Evolutionary conservation across 495 filamentous ascomycete species (phyloP), one percentile per base, ranked within the genome.

Genomic region (Cryomyces minteri): DNA sequence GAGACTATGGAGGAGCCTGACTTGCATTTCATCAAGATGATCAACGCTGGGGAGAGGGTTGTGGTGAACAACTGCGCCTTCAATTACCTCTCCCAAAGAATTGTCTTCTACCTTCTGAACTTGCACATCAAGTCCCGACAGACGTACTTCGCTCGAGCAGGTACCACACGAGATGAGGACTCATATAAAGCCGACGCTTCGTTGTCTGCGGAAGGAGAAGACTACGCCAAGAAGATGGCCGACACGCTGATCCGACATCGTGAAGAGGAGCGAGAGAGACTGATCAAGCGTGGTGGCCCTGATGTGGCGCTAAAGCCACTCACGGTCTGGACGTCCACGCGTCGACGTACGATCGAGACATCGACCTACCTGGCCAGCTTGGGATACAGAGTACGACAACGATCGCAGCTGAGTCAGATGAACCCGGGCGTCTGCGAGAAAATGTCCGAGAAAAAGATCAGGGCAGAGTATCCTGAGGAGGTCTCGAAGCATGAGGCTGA

Each of bases 1-100:
- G 88, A 96, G 63, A 93, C 85, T 0, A 96, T 99, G 87, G 73
- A 88, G 52, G 90, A 96, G 56, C 68, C 72, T 31, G 86, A 94
- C 48, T 67, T 96, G 46, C 94, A 95, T 56, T 99, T 86, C 58
- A 85, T 96, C 69, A 96, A 95, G 74, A 94, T 99, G 87, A 92
- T 94, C 52, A 96, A 99, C 55, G 92, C 92, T 6, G 92, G 92
- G n/a, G 78, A 92, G 59, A 67, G 79, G 40, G 74, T 96, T 46
- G 78, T 83, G 46, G 83, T 94, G 53, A 99, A 96, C 67, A 94
- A 95, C 51, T 82, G 87, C 56, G 82, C 77, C 54, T 96, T 96
- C 61, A 86, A 85, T 31, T 99, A 96, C 58, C 72, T 99, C 32
- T 88, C 85, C 12, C 83, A 96, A 57, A 74, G 90, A 38, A 96